A percentile compares a stretch with the other conserved stretches of the same genome.
Evolutionary conservation across 257 asterid species (phyloP).

Genomic region (Penstemon newberryi): DNA sequence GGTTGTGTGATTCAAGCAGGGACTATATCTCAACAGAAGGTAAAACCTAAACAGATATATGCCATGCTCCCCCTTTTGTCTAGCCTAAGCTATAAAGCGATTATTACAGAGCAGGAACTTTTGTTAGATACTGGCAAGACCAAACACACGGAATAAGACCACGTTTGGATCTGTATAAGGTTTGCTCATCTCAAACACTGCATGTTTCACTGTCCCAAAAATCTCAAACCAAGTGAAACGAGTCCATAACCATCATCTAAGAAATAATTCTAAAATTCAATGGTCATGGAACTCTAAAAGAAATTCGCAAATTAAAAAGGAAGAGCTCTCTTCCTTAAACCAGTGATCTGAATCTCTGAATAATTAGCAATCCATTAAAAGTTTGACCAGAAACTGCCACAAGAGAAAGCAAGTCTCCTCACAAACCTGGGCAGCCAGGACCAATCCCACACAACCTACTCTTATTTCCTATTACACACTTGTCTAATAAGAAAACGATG

Average conservation of each 20-base stretch:
- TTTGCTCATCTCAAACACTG: no score
- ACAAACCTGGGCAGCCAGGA: slow-evolving; percentile 89
- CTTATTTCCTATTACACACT: slow-evolving; percentile 41
- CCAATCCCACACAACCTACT: slow-evolving; percentile 36
- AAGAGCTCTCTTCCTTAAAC: not conserved
- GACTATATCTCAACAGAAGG: no score
- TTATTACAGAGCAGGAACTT: no score
- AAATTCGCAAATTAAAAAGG: not conserved
- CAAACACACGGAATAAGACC: no score
- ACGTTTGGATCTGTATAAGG: no score
- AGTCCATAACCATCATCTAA: not conserved
- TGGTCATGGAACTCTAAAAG: not conserved
- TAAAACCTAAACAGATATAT: no score
- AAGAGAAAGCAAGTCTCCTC: slow-evolving; percentile 66
- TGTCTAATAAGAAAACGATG: slow-evolving; percentile 16
- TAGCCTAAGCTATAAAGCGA: no score
- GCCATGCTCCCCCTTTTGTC: no score
- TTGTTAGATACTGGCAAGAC: no score
- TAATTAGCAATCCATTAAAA: slow-evolving; percentile 21
- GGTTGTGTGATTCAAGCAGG: no score
- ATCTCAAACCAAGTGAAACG: no score
- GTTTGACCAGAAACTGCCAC: slow-evolving; percentile 64
- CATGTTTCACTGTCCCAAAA: no score
- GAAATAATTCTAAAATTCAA: not conserved
- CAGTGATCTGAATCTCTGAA: not conserved